Evolutionary conservation across 805 yeast species (phyloP).

Genomic region (Metschnikowia colocasiae): DNA sequence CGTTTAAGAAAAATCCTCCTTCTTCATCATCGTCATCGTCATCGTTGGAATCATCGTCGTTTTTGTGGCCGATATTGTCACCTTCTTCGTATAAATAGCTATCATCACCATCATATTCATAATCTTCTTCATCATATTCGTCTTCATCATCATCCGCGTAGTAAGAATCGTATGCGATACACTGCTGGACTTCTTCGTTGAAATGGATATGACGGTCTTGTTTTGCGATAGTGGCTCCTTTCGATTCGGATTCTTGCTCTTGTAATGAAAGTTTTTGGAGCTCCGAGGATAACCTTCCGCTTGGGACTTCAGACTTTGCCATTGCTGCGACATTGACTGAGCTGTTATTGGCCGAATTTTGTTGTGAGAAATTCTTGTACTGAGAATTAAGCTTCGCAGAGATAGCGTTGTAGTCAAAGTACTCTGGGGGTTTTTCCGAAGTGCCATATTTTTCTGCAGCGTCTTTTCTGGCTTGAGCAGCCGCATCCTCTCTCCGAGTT

Average conservation of each 20-base stretch:
- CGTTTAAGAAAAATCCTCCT: conserved; percentile 66
- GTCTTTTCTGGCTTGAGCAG: conserved; percentile 19
- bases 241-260: not conserved
- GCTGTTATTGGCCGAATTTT: conserved; percentile 34
- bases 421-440: conserved; percentile 31
- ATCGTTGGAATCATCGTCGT: conserved; percentile 25
- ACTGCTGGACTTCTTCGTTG: conserved; percentile 91
- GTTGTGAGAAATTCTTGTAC: conserved; percentile 24
- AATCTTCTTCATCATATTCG: conserved; percentile 17
- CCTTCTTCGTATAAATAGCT: conserved; percentile 15
- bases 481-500: conserved; percentile 29
- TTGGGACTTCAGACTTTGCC: conserved; percentile 6
- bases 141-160: conserved; percentile 14
- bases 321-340: conserved; percentile 20
- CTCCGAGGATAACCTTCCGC: conserved; percentile 6
- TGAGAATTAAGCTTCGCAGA: conserved; percentile 42
- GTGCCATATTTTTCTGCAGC: conserved; percentile 11
- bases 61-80: conserved; percentile 16
- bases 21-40: conserved; percentile 47
- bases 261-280: conserved; percentile 4
- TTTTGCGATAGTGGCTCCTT: not conserved
- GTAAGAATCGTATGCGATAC: conserved; percentile 61
- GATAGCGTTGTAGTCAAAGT: conserved; percentile 42
- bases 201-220: conserved; percentile 78
- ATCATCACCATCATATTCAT: conserved; percentile 19